These are phyloP conservation scores for Colletotrichum eleusines DNA, from an alignment of 2,329 filamentous ascomycete genomes.

Conservation along the genomic window DNA sequence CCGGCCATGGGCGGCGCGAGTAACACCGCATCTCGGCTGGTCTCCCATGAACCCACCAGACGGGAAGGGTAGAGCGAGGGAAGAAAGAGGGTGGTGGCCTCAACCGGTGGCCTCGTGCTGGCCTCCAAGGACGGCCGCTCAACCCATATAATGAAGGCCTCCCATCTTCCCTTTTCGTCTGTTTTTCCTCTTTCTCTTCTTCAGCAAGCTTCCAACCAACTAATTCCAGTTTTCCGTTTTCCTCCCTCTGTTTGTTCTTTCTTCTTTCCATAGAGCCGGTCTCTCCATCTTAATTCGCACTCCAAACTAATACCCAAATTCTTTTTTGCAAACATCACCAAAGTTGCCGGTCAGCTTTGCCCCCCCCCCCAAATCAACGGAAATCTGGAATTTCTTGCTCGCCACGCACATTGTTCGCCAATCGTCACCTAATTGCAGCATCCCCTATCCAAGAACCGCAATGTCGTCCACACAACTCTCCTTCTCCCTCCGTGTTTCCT, in stretches of 20 bases:
- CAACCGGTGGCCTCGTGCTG: slow-evolving; percentile 27
- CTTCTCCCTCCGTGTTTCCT: slow-evolving; percentile 95
- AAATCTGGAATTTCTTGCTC: slow-evolving; percentile 70
- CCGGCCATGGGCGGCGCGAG: slow-evolving; percentile 36
- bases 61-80: background rate
- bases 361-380: slow-evolving; percentile 55
- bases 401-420: slow-evolving; percentile 48
- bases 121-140: slow-evolving; percentile 35
- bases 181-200: slow-evolving; percentile 63
- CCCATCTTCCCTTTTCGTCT: slow-evolving; percentile 50
- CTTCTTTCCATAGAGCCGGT: slow-evolving; percentile 64
- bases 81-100: slow-evolving; percentile 13
- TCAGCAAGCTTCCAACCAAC: slow-evolving; percentile 74
- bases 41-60: slow-evolving; percentile 27
- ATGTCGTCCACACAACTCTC: slow-evolving; percentile 95
- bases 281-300: slow-evolving; percentile 57
- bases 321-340: slow-evolving; percentile 42
- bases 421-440: slow-evolving; percentile 47
- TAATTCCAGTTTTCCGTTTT: slow-evolving; percentile 68
- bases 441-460: slow-evolving; percentile 52
- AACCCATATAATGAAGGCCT: slow-evolving; percentile 51
- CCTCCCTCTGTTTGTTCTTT: slow-evolving; percentile 55
- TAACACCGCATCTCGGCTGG: slow-evolving; percentile 39
- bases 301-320: slow-evolving; percentile 47
- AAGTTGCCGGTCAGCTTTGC: slow-evolving; percentile 59